These are phyloP conservation scores for Cladosporium sp. DNA, from an alignment of 2,329 filamentous ascomycete species.

Conservation along the genomic window DNA sequence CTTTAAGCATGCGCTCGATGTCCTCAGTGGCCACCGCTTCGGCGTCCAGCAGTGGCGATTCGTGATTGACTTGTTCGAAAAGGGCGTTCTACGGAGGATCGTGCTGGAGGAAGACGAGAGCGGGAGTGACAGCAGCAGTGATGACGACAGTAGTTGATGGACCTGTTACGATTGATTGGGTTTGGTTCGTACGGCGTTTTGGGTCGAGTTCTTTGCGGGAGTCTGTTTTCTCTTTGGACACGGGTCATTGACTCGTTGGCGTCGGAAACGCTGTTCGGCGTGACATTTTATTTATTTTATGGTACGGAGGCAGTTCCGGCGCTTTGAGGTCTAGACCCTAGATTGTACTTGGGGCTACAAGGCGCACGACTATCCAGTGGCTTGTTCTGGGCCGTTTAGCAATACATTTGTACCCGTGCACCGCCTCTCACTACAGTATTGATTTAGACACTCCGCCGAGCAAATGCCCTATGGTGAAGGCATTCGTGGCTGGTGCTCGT, in stretches of 20 bases:
- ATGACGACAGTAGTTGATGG: conserved; percentile 1
- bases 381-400: not conserved
- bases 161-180: not conserved
- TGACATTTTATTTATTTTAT: not conserved
- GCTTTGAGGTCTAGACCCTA: not conserved
- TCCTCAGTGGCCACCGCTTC: conserved; percentile 89
- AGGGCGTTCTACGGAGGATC: conserved; percentile 79
- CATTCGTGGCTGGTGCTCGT: not conserved
- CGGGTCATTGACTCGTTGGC: not conserved
- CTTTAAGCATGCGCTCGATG: conserved; percentile 80
- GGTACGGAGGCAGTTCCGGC: not conserved
- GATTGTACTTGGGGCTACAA: not conserved
- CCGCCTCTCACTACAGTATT: not conserved
- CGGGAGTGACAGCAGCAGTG: conserved; percentile 58
- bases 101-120: conserved; percentile 71
- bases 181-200: conserved; percentile 5
- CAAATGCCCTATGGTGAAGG: not conserved
- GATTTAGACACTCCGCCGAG: not conserved
- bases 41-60: conserved; percentile 83
- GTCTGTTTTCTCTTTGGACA: not conserved
- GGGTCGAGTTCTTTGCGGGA: not conserved
- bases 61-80: conserved; percentile 92
- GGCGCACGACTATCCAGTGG: not conserved
- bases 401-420: not conserved
- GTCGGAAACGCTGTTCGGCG: not conserved